phyloP scores from a whole-genome alignment of 2,329 filamentous ascomycete genomes.

The Phoma sp. region DNA sequence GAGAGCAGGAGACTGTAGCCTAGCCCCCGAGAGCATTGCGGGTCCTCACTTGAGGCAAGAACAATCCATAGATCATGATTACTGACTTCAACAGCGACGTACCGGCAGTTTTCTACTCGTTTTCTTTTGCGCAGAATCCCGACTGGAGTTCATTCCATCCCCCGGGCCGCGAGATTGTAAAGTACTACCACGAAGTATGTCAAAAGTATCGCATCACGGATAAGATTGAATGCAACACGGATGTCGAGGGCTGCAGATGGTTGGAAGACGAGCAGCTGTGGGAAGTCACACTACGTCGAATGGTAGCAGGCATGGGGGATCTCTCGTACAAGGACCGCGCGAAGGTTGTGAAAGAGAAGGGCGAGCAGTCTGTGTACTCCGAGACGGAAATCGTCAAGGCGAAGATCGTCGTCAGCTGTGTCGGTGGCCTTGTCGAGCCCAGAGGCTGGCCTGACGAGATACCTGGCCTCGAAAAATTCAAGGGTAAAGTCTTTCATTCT shows the following conservation, averaged over 20 bases:
- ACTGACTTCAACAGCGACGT: conserved; percentile 45
- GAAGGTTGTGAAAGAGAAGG: conserved; percentile 52
- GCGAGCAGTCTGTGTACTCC: conserved; percentile 55
- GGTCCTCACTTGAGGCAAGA: no score
- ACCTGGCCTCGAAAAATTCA: conserved; percentile 59
- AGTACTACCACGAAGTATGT: conserved; percentile 61
- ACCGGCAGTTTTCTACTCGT: conserved; percentile 62
- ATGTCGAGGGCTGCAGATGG: conserved; percentile 60
- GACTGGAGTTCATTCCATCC: conserved; percentile 59
- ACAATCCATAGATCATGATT: background rate
- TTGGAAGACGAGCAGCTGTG: conserved; percentile 60
- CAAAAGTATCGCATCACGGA: conserved; percentile 59
- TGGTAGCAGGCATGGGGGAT: conserved; percentile 62
- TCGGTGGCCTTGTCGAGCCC: conserved; percentile 63
- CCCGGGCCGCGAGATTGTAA: conserved; percentile 56
- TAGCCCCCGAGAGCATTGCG: background rate
- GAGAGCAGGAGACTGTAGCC: background rate
- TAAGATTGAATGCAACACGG: conserved; percentile 65
- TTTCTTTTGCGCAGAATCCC: conserved; percentile 61
- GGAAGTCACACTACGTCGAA: conserved; percentile 59
- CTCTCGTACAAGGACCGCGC: conserved; percentile 56
- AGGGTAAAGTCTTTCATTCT: conserved; percentile 63
- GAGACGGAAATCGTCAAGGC: conserved; percentile 59
- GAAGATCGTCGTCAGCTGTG: conserved; percentile 61
- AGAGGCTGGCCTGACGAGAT: conserved; percentile 57